These are phyloP conservation scores for Microsporum canis DNA, from an alignment of 2,329 filamentous ascomycete genomes.

Conservation along the genomic window DNA sequence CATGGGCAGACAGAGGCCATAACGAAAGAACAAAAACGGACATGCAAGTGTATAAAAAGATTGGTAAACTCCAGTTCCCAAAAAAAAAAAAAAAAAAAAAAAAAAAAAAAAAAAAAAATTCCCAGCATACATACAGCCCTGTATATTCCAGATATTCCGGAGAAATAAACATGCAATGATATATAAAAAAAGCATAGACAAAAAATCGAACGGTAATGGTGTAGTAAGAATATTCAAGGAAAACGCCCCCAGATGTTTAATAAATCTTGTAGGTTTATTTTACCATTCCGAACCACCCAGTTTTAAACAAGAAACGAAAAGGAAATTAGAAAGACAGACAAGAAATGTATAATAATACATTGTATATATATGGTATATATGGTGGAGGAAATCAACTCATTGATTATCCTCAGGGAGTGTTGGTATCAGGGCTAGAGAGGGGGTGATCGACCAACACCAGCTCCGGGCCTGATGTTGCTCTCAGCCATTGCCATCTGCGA, in stretches of 20 bases:
- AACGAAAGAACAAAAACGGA: neutral
- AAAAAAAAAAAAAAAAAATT: neutral
- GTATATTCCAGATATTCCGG: constrained; percentile 1
- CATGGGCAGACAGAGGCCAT: neutral
- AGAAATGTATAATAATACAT: constrained; percentile 3
- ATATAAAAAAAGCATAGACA: neutral
- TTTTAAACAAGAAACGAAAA: neutral
- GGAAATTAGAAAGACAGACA: neutral
- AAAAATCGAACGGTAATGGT: neutral
- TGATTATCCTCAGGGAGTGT: neutral
- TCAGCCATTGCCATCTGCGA: constrained; percentile 25
- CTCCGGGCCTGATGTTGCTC: constrained; percentile 34
- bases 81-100: neutral
- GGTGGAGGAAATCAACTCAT: neutral
- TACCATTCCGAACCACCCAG: neutral
- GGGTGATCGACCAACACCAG: constrained; percentile 26
- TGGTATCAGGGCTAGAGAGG: neutral
- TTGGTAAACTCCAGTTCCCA: neutral
- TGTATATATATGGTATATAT: neutral
- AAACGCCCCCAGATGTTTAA: neutral
- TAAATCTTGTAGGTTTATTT: constrained; percentile 1
- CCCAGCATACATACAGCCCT: constrained; percentile 3
- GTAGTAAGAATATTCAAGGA: neutral
- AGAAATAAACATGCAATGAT: neutral
- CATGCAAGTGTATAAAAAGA: neutral